These are phyloP conservation scores for Rhodotorula sp. DNA, from an alignment of 1,284 basidiomycete genomes.

Conservation along the genomic window DNA sequence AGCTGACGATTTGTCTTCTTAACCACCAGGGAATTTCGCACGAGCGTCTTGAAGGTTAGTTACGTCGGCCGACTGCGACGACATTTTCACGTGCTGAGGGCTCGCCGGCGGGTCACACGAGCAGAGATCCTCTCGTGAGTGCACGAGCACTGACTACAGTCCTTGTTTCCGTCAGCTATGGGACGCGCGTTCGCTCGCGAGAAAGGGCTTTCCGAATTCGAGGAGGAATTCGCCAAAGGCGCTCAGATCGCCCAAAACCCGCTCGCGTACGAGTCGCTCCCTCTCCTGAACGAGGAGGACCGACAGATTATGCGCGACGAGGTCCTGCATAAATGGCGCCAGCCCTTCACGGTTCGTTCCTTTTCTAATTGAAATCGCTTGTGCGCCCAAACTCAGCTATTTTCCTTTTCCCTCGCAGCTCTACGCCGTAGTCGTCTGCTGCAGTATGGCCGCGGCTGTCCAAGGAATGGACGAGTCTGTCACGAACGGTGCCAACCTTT, in stretches of 20 bases:
- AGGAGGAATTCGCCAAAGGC: slow-evolving; percentile 33
- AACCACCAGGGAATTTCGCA: slow-evolving; percentile 32
- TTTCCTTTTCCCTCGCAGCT: slow-evolving; percentile 45
- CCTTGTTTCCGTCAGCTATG: slow-evolving; percentile 3
- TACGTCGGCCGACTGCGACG: neutral
- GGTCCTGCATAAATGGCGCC: slow-evolving; percentile 46
- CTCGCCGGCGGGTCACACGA: too few relatives aligned
- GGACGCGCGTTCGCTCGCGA: slow-evolving; percentile 38
- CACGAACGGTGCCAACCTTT: slow-evolving; percentile 47
- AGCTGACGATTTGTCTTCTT: neutral
- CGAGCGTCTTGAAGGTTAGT: slow-evolving; percentile 37
- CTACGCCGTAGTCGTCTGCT: slow-evolving; percentile 44
- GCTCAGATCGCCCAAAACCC: slow-evolving; percentile 37
- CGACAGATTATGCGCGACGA: slow-evolving; percentile 43
- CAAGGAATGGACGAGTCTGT: slow-evolving; percentile 46
- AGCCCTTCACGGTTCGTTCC: slow-evolving; percentile 41
- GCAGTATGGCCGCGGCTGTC: slow-evolving; percentile 48
- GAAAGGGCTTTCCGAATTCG: slow-evolving; percentile 32
- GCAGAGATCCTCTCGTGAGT: neutral
- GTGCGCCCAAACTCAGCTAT: neutral
- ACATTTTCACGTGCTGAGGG: too few relatives aligned
- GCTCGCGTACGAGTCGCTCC: slow-evolving; percentile 41
- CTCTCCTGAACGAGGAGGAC: slow-evolving; percentile 46
- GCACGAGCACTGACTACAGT: neutral
- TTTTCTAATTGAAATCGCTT: too few relatives aligned